phyloP scores from a whole-genome alignment of 371 early-diverging fungal species.

The Apophysomyces elegans region DNA sequence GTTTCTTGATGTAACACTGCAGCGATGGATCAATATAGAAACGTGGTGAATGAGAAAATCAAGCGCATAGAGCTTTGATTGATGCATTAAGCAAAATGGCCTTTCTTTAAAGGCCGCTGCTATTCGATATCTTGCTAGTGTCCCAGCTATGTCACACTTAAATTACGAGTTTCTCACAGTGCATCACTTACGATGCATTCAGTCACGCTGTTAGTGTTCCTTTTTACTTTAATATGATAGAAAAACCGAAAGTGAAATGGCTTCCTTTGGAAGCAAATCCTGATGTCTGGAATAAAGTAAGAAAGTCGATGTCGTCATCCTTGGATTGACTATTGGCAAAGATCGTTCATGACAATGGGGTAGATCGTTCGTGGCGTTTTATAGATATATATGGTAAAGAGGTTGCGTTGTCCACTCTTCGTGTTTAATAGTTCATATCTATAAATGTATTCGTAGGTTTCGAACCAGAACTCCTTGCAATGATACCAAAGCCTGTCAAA shows the following conservation, averaged over 20 bases:
- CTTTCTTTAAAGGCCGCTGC: no score
- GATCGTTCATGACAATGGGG: conserved; percentile 65
- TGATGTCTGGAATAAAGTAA: conserved; percentile 75
- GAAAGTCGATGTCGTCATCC: background rate
- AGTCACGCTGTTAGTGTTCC: background rate
- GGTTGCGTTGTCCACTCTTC: no score
- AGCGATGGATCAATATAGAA: no score
- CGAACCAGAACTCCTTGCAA: conserved; percentile 73
- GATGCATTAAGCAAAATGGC: no score
- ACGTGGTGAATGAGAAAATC: no score
- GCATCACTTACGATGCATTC: background rate
- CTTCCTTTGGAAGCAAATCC: conserved; percentile 87
- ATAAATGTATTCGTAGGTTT: conserved; percentile 48
- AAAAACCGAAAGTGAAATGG: conserved; percentile 57
- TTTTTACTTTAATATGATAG: background rate
- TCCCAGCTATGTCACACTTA: no score
- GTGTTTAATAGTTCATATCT: background rate
- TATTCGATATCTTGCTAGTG: no score
- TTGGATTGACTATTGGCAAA: conserved; percentile 12
- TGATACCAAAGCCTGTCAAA: conserved; percentile 77
- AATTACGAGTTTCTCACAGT: no score
- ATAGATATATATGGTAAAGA: conserved; percentile 64
- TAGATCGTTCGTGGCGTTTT: conserved; percentile 53
- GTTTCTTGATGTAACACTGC: no score
- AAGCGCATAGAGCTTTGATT: no score